Evolutionary conservation across 2,329 filamentous ascomycete genomes (phyloP).

Genomic region (Fusarium nelsonii): DNA sequence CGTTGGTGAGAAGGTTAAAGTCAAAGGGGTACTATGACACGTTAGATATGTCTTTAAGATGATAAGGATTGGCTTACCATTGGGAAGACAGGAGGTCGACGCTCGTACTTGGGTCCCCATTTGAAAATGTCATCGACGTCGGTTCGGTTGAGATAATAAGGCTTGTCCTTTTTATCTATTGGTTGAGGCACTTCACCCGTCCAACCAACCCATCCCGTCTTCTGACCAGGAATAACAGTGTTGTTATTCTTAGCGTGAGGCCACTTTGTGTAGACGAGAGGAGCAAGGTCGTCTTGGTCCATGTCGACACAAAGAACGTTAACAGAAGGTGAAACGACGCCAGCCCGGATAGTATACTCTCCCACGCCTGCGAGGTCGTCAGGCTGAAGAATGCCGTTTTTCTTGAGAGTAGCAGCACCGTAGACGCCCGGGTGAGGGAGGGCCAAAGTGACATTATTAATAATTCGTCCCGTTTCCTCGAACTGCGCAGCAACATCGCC

Average conservation of each 20-base stretch:
- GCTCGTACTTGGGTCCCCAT: constrained; percentile 68
- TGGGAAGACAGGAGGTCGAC: constrained; percentile 66
- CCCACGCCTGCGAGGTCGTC: constrained; percentile 73
- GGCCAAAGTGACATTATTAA: constrained; percentile 82
- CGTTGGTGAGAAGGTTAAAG: constrained; percentile 76
- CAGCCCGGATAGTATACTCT: constrained; percentile 75
- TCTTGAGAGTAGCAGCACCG: constrained; percentile 68
- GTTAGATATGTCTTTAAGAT: constrained; percentile 7
- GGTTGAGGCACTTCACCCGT: constrained; percentile 53
- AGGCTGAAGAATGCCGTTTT: constrained; percentile 78
- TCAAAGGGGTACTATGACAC: constrained; percentile 63
- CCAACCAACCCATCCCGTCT: constrained; percentile 54
- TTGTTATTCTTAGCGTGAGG: constrained; percentile 54
- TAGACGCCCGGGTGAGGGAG: constrained; percentile 81
- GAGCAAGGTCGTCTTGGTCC: constrained; percentile 67
- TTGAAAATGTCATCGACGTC: constrained; percentile 77
- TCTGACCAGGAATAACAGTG: constrained; percentile 54
- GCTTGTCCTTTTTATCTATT: constrained; percentile 39
- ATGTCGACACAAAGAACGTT: constrained; percentile 81
- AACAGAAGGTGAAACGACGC: constrained; percentile 76
- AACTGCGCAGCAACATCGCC: constrained; percentile 66
- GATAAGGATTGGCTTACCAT: constrained; percentile 52
- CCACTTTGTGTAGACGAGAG: constrained; percentile 75
- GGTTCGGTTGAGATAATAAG: constrained; percentile 65
- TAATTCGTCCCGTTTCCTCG: constrained; percentile 63